phyloP scores from a whole-genome alignment of 257 asterid genomes.

The Forsythia viridissima region DNA sequence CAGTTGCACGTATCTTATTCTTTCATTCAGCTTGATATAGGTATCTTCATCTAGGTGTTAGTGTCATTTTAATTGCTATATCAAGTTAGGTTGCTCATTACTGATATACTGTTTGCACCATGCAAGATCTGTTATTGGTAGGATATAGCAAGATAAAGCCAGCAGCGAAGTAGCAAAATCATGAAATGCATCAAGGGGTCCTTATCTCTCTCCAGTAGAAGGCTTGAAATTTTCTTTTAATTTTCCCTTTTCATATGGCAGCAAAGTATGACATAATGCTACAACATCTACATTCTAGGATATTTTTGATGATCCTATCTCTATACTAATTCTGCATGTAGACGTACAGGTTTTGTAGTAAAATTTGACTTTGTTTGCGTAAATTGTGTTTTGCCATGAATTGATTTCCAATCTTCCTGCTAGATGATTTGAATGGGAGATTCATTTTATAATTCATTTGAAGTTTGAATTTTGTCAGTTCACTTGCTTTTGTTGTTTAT shows the following conservation, averaged over 20 bases:
- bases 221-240: background rate
- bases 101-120: background rate
- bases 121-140: background rate
- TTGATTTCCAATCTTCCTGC: background rate
- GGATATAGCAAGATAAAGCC: background rate
- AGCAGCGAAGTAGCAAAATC: background rate
- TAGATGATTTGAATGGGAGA: background rate
- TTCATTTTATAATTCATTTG: background rate
- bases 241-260: background rate
- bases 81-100: background rate
- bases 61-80: background rate
- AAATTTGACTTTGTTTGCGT: background rate
- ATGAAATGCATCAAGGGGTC: background rate
- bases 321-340: background rate
- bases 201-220: background rate
- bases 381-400: background rate
- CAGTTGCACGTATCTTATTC: background rate
- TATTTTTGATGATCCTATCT: background rate
- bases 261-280: background rate
- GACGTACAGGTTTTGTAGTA: background rate
- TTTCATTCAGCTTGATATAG: background rate
- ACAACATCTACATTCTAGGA: background rate
- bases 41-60: background rate
- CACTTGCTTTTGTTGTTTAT: background rate
- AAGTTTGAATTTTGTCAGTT: background rate